phyloP scores from a whole-genome alignment of 768 basidiomycete genomes.

The Albatrellus ellisii region DNA sequence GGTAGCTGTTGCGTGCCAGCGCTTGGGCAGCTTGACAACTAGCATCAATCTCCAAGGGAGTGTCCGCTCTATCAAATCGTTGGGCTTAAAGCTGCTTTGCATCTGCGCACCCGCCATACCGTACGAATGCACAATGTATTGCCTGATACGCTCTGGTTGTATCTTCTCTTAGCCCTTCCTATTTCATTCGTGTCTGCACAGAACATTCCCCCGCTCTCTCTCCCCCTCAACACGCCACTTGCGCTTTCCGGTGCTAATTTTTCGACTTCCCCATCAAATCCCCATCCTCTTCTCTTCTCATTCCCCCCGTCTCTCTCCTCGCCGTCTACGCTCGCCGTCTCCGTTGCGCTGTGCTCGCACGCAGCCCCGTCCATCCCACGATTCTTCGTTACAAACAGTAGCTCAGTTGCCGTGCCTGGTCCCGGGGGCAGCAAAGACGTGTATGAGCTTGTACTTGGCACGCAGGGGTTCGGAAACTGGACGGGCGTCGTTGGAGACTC shows the following conservation, averaged over 20 bases:
- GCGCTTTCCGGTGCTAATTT: neutral
- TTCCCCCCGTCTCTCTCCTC: neutral
- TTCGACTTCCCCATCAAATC: neutral
- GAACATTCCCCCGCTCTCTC: neutral
- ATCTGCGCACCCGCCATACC: neutral
- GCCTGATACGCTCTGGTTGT: neutral
- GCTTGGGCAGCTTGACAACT: too few relatives aligned
- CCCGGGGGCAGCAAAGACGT: conserved; percentile 22
- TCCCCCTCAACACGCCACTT: conserved; percentile 4
- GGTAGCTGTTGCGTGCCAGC: too few relatives aligned
- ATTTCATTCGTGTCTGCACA: neutral
- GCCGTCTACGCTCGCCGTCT: neutral
- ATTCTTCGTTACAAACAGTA: conserved; percentile 46
- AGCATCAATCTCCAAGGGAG: too few relatives aligned
- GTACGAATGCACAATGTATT: too few relatives aligned
- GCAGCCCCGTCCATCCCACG: neutral
- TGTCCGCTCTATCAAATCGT: conserved; percentile 5
- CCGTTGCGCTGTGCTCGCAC: neutral
- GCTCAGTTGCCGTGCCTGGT: conserved; percentile 24
- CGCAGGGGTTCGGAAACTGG: conserved; percentile 39
- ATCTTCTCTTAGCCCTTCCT: neutral
- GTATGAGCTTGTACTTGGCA: conserved; percentile 31
- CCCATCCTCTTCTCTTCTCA: neutral
- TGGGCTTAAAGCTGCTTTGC: conserved; percentile 5
- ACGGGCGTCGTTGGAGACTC: conserved; percentile 32